Base-by-base conservation (phyloP, 2,329 filamentous ascomycete genomes). In the Fusarium euwallaceae region DNA sequence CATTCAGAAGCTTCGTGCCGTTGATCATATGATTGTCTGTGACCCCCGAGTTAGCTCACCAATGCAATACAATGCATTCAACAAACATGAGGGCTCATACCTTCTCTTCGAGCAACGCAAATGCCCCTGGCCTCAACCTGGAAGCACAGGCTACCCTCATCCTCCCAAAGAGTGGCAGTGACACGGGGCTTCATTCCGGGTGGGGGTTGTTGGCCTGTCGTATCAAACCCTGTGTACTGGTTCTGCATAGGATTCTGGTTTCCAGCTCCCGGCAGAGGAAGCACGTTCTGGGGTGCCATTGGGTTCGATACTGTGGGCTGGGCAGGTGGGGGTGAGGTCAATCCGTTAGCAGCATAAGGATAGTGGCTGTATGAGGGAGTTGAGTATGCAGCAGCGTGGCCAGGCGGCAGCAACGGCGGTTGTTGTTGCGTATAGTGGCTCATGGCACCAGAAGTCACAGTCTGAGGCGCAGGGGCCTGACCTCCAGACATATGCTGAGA, bases 1-100 rank as follows among this genome's bases (percentile, higher is more conserved):
- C 97, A 76, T 99, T 99, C 67, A 98, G 86, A 67, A 99, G 87
- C 84, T 98, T 99, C 1, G 97, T 99, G 20, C 97, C 97, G 80
- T 98, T 99, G 83, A 99, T 98, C 94, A 99, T 98, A 85, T 98
- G 95, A 84, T 98, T 98, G 79, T 98, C 96, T 97, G 74, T 48
- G 58, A 43, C 22, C 4, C 24, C 20, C 2, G 10, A 61, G 67
- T 73, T 61, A 76, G 72, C 59, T 53, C 6, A 8, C 55, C 41
- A 12, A 34, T 58, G 39, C 39, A 11, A 37, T 27, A 43, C 37
- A 16, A 34, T 58, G 43, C 39, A 11, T 41, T 27, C 12, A 16
- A 22, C 17, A n/a, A 9, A 22, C 22, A 48, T 3, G 34, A 17
- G 36, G 56, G 11, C 66, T 80, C 87, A 77, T 85, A 97, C 95